phyloP scores from a whole-genome alignment of 2,329 filamentous ascomycete species.

The Blastomyces gilchristii region DNA sequence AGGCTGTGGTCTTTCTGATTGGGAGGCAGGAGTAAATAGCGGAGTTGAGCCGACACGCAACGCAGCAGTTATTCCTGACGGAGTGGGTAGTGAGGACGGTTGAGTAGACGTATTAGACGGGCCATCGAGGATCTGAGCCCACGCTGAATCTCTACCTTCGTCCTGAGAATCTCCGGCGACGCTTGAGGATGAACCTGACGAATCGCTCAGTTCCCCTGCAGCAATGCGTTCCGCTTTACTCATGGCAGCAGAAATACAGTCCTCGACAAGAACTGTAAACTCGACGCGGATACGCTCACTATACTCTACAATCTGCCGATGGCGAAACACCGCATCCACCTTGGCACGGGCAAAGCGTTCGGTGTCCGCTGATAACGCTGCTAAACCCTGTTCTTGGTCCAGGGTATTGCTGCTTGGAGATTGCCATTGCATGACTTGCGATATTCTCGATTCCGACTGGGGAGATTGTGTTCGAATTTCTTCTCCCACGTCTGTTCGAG shows the following conservation, averaged over 20 bases:
- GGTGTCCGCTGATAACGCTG: conserved; percentile 80
- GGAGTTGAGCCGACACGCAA: conserved; percentile 46
- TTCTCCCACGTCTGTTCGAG: conserved; percentile 50
- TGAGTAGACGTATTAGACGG: not conserved
- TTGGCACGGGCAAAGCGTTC: conserved; percentile 76
- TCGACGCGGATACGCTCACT: conserved; percentile 90
- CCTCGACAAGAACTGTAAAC: conserved; percentile 83
- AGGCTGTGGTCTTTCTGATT: conserved; percentile 36
- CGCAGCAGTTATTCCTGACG: conserved; percentile 4
- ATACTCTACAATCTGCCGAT: conserved; percentile 89
- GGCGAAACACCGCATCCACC: conserved; percentile 83
- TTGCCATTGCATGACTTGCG: conserved; percentile 92
- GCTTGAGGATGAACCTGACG: conserved; percentile 42
- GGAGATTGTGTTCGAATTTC: conserved; percentile 90
- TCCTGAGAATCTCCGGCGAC: conserved; percentile 34
- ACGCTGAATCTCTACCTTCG: conserved; percentile 41
- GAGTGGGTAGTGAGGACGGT: not conserved
- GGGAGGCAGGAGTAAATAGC: conserved; percentile 29
- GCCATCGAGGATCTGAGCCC: not conserved
- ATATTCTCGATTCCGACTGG: conserved; percentile 87
- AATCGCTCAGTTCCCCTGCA: conserved; percentile 73
- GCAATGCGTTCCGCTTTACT: conserved; percentile 81
- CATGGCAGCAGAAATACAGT: conserved; percentile 88
- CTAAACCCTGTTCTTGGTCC: conserved; percentile 85
- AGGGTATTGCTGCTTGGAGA: conserved; percentile 83